Evolutionary conservation across 2,329 filamentous ascomycete species (phyloP).

Genomic region (Ophiocordyceps polyrhachis-furcata): DNA sequence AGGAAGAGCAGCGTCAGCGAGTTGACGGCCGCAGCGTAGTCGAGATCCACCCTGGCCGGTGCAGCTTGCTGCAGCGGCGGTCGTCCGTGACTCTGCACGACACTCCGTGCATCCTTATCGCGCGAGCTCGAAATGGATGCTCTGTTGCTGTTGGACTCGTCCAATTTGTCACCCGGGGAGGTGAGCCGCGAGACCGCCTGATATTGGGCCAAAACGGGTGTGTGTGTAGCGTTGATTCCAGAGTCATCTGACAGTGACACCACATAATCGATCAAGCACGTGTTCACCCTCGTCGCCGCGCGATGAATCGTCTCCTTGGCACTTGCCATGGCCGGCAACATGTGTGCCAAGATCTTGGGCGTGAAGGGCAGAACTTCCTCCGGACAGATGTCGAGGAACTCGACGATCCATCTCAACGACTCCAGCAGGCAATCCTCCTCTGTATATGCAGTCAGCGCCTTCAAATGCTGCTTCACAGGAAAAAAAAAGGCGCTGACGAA

Average conservation of each 20-base stretch:
- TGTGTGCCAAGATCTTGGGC: conserved; percentile 75
- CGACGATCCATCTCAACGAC: conserved; percentile 84
- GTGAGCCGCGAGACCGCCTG: conserved; percentile 21
- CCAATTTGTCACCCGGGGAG: conserved; percentile 23
- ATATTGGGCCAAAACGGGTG: conserved; percentile 8
- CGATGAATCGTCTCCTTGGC: conserved; percentile 76
- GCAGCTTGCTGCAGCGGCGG: conserved; percentile 23
- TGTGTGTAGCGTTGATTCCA: conserved; percentile 9
- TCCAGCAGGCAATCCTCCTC: conserved; percentile 88
- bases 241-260: conserved; percentile 68
- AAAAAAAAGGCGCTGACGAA: conserved; percentile 17
- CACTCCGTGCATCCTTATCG: conserved; percentile 33
- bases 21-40: conserved; percentile 88
- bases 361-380: conserved; percentile 94
- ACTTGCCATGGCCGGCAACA: conserved; percentile 86
- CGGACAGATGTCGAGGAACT: conserved; percentile 91
- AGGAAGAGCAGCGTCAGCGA: conserved; percentile 85
- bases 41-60: conserved; percentile 50
- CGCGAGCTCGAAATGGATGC: conserved; percentile 33
- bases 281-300: conserved; percentile 78
- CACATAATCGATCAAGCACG: conserved; percentile 82
- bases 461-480: background rate
- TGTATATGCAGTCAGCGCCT: conserved; percentile 11
- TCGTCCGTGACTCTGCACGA: conserved; percentile 30
- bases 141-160: conserved; percentile 28